Percentiles rank a stretch among this genome's conserved stretches.
Conservation (phyloP, 2,329 filamentous ascomycete species). For the Pyricularia pennisetigena region DNA sequence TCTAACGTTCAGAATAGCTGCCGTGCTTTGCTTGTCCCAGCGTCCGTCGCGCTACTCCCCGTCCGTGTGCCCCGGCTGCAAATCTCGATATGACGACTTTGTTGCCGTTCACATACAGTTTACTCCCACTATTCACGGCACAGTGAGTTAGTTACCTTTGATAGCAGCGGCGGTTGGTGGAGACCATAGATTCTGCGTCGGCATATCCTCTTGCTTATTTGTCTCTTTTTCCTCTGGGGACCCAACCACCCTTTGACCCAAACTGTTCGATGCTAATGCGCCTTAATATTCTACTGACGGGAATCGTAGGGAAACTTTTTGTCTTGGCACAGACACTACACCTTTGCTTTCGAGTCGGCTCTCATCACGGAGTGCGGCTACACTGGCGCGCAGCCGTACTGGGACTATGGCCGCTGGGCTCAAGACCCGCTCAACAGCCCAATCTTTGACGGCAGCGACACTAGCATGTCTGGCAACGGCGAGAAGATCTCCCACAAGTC, state of each 20-base stretch:
- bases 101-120: slow-evolving; percentile 27
- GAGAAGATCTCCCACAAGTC: slow-evolving; percentile 17
- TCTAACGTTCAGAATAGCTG: slow-evolving; percentile 5
- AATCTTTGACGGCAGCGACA: slow-evolving; percentile 44
- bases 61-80: slow-evolving; percentile 19
- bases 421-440: slow-evolving; percentile 35
- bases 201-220: too few species aligned
- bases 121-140: slow-evolving; percentile 19
- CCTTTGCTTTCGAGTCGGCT: slow-evolving; percentile 24
- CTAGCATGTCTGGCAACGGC: slow-evolving; percentile 39
- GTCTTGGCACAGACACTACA: slow-evolving; percentile 24
- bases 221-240: neutral
- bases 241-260: neutral
- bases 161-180: too few species aligned
- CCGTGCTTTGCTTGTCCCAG: slow-evolving; percentile 21
- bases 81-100: slow-evolving; percentile 19
- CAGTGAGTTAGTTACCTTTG: slow-evolving; percentile 10
- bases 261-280: neutral
- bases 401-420: slow-evolving; percentile 40
- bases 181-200: neutral
- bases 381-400: slow-evolving; percentile 32
- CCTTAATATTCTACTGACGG: neutral
- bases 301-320: slow-evolving; percentile 24
- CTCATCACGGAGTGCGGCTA: slow-evolving; percentile 31
- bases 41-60: slow-evolving; percentile 20